These are phyloP conservation scores for Fusarium burgessii DNA, from an alignment of 2,329 filamentous ascomycete species.

Conservation along the genomic window DNA sequence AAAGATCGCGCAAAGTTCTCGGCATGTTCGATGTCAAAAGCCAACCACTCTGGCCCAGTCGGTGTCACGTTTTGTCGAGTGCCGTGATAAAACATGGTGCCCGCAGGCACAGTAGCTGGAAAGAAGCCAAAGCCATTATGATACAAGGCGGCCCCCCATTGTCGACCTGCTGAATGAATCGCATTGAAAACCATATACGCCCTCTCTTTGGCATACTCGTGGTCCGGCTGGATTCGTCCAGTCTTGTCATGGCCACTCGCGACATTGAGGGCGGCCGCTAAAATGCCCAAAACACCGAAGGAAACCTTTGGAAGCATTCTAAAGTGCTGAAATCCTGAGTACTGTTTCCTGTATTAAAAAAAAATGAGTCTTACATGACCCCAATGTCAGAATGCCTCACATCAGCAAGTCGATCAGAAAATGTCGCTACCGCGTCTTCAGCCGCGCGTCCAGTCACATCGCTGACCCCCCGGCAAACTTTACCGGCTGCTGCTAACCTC, in stretches of 20 bases:
- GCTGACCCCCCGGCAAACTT: not conserved
- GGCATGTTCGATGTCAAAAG: conserved; percentile 82
- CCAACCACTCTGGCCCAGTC: conserved; percentile 74
- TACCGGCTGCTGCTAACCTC: conserved; percentile 18
- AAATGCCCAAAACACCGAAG: conserved; percentile 12
- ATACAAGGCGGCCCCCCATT: conserved; percentile 78
- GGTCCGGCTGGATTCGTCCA: conserved; percentile 51
- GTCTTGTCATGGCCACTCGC: conserved; percentile 1
- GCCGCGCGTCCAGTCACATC: conserved; percentile 40
- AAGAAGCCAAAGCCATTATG: conserved; percentile 84
- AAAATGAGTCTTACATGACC: not conserved
- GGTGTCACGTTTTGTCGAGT: conserved; percentile 59
- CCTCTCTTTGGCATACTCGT: conserved; percentile 59
- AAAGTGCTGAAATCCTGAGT: not conserved
- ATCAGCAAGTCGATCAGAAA: not conserved
- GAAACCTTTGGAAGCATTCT: conserved; percentile 33
- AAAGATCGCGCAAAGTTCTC: conserved; percentile 67
- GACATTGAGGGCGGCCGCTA: conserved; percentile 24
- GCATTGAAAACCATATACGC: conserved; percentile 78
- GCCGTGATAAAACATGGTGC: conserved; percentile 77
- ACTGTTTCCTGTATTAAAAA: not conserved
- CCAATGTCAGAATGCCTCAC: conserved; percentile 3
- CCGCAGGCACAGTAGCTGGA: conserved; percentile 71
- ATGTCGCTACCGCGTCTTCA: conserved; percentile 4
- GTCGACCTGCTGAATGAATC: conserved; percentile 76